These are phyloP conservation scores for Mycena albidolilacea DNA, from an alignment of 768 basidiomycete genomes.

Conservation along the genomic window DNA sequence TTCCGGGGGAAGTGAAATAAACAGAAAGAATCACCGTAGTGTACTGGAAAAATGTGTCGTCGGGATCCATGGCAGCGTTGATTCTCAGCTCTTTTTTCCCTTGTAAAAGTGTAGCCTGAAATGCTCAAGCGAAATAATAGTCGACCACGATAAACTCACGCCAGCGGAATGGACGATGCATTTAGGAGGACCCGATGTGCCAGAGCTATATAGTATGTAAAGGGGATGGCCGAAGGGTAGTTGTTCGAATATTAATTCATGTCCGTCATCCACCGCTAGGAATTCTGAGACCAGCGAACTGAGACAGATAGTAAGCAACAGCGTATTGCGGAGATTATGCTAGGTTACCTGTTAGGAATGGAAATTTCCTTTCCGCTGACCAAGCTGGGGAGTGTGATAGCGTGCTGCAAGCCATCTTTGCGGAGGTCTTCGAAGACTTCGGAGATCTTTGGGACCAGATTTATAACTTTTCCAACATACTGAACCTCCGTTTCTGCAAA, in stretches of 20 bases:
- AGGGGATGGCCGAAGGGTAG: conserved; percentile 85
- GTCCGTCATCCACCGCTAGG: conserved; percentile 62
- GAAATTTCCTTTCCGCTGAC: conserved; percentile 60
- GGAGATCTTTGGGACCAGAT: conserved; percentile 68
- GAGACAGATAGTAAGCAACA: background rate
- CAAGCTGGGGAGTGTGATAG: conserved; percentile 73
- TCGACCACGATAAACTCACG: conserved; percentile 54
- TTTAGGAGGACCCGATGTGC: conserved; percentile 89
- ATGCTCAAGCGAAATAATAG: conserved; percentile 1
- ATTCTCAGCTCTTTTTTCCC: conserved; percentile 75
- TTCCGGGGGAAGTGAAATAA: background rate
- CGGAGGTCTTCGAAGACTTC: conserved; percentile 67
- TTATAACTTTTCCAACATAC: conserved; percentile 73
- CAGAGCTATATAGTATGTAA: conserved; percentile 89
- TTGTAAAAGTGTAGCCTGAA: conserved; percentile 80
- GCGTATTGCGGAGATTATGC: background rate
- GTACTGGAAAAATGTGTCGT: conserved; percentile 80
- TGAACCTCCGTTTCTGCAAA: conserved; percentile 78
- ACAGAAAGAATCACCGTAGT: conserved; percentile 66
- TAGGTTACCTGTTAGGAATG: conserved; percentile 52
- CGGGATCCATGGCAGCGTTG: conserved; percentile 56
- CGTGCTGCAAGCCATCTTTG: conserved; percentile 63
- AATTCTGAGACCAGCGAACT: conserved; percentile 68
- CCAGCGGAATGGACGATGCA: conserved; percentile 87
- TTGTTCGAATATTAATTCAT: conserved; percentile 75